Evolutionary conservation across 805 yeast species (phyloP), one percentile per base, ranked within the genome.

Genomic region (Pichia occidentalis): DNA sequence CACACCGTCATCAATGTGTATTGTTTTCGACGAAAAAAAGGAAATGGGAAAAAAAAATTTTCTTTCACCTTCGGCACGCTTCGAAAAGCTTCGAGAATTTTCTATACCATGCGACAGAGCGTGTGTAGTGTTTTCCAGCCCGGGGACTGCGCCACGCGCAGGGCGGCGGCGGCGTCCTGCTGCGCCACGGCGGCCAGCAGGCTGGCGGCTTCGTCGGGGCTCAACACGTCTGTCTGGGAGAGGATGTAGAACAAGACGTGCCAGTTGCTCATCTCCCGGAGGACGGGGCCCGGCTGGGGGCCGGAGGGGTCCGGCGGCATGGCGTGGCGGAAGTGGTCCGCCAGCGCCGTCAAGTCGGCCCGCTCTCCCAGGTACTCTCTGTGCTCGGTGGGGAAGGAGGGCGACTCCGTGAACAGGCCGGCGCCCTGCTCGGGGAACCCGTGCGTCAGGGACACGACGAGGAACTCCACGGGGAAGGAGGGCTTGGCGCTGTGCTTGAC

Each of bases 401-500:
- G 12, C 25, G 19, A 23, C 13, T 7, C 14, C 9, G 13, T 33
- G n/a, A 31, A 30, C 4, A 23, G 9, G 3, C 40, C 42, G 24
- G 53, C 56, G 13, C 46, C 70, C 0, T 67, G 64, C 45, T 77
- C 73, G 1, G 95, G 95, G 71, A 92, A 90, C 3, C 97, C 96
- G 58, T 92, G 97, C 5, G 94, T 80, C 45, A 90, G 63, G 2
- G 96, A 80, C 1, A 90, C 95, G 37, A 92, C 61, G 43, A 87
- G 59, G 55, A 84, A 87, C 44, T 87, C 96, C n/a, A 83, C 87
- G 2, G 97, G 97, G 57, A 87, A 85, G 18, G 92, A 83, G 1
- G 96, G 95, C 51, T 81, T 81, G 1, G 95, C 95, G 54, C 85
- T 82, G 29, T 77, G 75, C 51, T 86, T 86, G n/a, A 92, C 94